phyloP scores from a whole-genome alignment of 306 rosid genomes.

The Cicer yamashitae region DNA sequence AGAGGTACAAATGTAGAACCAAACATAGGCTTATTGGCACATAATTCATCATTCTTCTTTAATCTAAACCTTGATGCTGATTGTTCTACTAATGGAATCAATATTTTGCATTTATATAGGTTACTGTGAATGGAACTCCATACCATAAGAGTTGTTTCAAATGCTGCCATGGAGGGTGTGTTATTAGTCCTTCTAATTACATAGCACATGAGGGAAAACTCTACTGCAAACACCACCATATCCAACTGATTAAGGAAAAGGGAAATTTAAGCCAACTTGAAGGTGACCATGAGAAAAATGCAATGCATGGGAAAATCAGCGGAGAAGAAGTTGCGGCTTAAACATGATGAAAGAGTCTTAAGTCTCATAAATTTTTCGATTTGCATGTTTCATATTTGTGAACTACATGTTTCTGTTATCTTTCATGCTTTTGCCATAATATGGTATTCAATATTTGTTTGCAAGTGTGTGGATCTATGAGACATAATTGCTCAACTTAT shows the following conservation, averaged over 20 bases:
- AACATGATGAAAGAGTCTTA: constrained; percentile 49
- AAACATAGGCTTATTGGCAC: neutral
- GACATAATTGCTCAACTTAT: neutral
- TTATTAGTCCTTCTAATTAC: constrained; percentile 95
- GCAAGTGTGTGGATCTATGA: constrained; percentile 48
- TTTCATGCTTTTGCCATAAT: constrained; percentile 43
- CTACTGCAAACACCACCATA: constrained; percentile 96
- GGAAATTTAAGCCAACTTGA: constrained; percentile 98
- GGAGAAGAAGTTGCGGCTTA: constrained; percentile 65
- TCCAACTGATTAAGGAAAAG: constrained; percentile 91
- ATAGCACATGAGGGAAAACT: constrained; percentile 97
- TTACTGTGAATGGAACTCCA: constrained; percentile 94
- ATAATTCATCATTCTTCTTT: constrained; percentile 6
- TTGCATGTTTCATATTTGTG: constrained; percentile 40
- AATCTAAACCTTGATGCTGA: constrained; percentile 2
- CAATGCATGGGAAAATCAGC: constrained; percentile 46
- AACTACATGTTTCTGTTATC: constrained; percentile 45
- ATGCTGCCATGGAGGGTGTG: constrained; percentile 97
- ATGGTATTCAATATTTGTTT: constrained; percentile 45
- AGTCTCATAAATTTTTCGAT: constrained; percentile 1
- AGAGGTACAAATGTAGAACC: too few relatives aligned
- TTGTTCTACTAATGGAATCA: constrained; percentile 8
- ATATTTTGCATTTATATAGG: constrained; percentile 53
- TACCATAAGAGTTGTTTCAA: constrained; percentile 98
- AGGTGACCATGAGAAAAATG: constrained; percentile 69